Evolutionary conservation across 106 monocot genomes (phyloP), one percentile per base, ranked within the genome.

Genomic region (Dendrobium chrysotoxum): DNA sequence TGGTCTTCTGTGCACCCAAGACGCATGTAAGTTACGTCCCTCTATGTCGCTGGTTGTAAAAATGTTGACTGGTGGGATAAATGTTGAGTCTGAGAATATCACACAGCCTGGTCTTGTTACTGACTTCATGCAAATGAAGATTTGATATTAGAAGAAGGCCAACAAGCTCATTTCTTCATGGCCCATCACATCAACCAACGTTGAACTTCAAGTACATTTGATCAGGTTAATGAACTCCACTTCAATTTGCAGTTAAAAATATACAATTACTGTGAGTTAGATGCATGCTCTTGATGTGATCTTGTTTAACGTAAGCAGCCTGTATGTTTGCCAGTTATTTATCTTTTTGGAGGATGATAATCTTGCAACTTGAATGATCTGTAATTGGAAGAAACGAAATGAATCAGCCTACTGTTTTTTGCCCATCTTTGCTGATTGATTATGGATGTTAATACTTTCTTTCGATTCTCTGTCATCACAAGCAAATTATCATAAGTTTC

Each of bases 1-100:
- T 7, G 79, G 67, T 26, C 79, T 80, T 80, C 28, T 80, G 68
- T 71, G 79, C 67, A 80, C 79, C 7, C 79, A 80, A 70, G 79
- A 80, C 25, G 79, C 40, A 23, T 80, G 25, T 7, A 80, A 80
- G 7, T 39, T 80, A 0, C 79, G 68, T 9, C 79, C 79, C 7
- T 80, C 42, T 1, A 80, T 80, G 79, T 70, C 79, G 12, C 26
- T 2, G 12, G 79, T 80, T 15, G 68, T 80, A 23, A 68, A 67
- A 45, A 66, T 80, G 67, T 57, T 80, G 38, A 61, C 65, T 18
- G 44, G 79, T 23, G 79, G 70, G 39, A 70, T 30, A 21, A 66
- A 40, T 28, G 23, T 80, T n/a, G 66, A 42, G 7, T 47, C 79
- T 28, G 41, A 67, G 4, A 40, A 42, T 35, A 80, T 80, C 7